Conservation (phyloP, 2,329 filamentous ascomycete species). For the Magnaporthiopsis rhizophila region DNA sequence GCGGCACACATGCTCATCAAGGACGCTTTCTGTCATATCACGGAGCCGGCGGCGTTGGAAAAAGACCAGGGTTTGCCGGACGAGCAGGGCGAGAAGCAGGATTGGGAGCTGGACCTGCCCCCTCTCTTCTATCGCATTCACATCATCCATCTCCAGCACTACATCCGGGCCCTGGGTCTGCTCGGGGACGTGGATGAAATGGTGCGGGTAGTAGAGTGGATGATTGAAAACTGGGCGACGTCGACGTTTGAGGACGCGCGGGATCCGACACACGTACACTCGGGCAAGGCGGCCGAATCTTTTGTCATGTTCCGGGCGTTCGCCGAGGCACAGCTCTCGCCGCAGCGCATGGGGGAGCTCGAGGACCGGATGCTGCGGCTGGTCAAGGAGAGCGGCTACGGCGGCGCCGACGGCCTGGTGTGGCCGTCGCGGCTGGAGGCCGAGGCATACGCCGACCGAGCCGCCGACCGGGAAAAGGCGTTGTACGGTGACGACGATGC, state of each 20-base stretch:
- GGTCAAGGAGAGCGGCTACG: conserved; percentile 15
- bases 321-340: conserved; percentile 32
- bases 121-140: conserved; percentile 31
- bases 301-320: conserved; percentile 36
- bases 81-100: neutral
- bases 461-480: too few relatives aligned
- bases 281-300: conserved; percentile 20
- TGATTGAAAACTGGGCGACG: conserved; percentile 27
- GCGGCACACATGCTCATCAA: conserved; percentile 13
- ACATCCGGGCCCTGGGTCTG: conserved; percentile 55
- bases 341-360: conserved; percentile 23
- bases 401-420: conserved; percentile 27
- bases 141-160: conserved; percentile 44
- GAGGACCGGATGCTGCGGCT: conserved; percentile 19
- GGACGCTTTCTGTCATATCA: conserved; percentile 17
- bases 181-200: conserved; percentile 53
- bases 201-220: conserved; percentile 49
- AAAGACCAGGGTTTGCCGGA: too few relatives aligned
- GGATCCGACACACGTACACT: conserved; percentile 25
- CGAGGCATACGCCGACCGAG: neutral
- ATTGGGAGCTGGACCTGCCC: conserved; percentile 16
- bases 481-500: neutral
- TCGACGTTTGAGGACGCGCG: conserved; percentile 27
- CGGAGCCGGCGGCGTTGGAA: conserved; percentile 11
- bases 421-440: neutral